These are phyloP conservation scores for Cutaneotrichosporon sp. DNA, from an alignment of 1,284 basidiomycete species.

Conservation along the genomic window DNA sequence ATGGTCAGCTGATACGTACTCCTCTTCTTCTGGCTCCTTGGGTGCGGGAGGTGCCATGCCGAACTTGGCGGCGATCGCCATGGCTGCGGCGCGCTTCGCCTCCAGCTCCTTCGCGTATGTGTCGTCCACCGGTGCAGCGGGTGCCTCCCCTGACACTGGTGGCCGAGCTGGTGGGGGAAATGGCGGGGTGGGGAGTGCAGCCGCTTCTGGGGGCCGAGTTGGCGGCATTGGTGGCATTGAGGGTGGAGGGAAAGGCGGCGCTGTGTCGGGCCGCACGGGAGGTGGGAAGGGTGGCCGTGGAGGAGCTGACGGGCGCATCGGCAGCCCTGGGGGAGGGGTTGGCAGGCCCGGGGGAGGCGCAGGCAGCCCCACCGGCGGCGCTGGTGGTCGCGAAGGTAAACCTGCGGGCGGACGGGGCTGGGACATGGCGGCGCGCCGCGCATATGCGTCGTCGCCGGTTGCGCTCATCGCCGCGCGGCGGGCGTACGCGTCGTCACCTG, in stretches of 20 bases:
- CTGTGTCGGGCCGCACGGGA: constrained; percentile 15
- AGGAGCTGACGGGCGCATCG: background rate
- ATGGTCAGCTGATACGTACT: constrained; percentile 3
- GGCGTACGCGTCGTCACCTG: constrained; percentile 33
- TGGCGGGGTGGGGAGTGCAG: background rate
- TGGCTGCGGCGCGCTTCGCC: constrained; percentile 69
- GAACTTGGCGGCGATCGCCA: constrained; percentile 65
- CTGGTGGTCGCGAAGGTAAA: constrained; percentile 10
- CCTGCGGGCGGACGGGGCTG: background rate
- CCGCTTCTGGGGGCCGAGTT: background rate
- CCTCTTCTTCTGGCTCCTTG: constrained; percentile 8
- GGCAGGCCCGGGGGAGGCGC: too few species aligned
- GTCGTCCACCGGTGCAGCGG: background rate
- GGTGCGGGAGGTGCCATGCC: constrained; percentile 18
- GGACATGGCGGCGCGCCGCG: constrained; percentile 36
- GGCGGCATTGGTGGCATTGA: constrained; percentile 8
- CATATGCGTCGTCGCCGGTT: constrained; percentile 50
- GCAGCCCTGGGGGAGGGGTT: background rate
- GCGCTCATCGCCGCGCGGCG: background rate
- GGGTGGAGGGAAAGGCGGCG: constrained; percentile 19
- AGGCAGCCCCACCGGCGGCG: background rate
- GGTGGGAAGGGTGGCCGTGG: constrained; percentile 1
- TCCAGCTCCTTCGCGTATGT: constrained; percentile 42
- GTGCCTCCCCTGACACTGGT: background rate
- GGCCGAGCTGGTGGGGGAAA: constrained; percentile 3